Base-by-base conservation (phyloP, 2,329 filamentous ascomycete genomes). In the Coniochaeta prunicola region DNA sequence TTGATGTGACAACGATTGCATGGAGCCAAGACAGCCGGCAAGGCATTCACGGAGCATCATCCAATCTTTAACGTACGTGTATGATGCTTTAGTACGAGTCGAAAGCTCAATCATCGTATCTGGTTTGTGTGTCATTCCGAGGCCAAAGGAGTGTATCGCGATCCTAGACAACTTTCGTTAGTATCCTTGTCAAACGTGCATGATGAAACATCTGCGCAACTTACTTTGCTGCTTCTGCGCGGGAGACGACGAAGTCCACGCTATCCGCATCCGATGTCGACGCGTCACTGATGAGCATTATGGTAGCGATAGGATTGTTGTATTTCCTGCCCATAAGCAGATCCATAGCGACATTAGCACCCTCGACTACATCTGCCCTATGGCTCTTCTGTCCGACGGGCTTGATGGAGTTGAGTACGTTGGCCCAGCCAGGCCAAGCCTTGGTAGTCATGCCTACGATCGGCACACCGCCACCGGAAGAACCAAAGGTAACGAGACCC, bases 1-100 rank as follows among this genome's bases (percentile, higher is more conserved):
- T 71, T 97, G 94, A 71, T 99, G 94, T n/a, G 94, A 97, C 30
- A 91, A 88, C 2, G 91, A 92, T 73, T 99, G 94, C 70, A 97
- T 83, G 15, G 91, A 87, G 53, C 94, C 94, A 30, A 99, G 78
- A 68, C 93, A 97, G 48, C 94, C 94, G 26, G 92, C 94, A 50
- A 97, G 82, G 71, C 94, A 97, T 73, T 99, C 94, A 30, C 94
- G 88, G 36, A 99, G 82, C 93, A 97, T 99, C 93, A 97, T 97
- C 94, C 94, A 99, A 73, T 99, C 94, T 75, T 97, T 99, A 65
- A 99, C 92, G 68, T 97, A 99, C 1, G 92, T 96, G 70, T 97
- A 99, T 1, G 92, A 96, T 4, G 92, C 94, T 76, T 97, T 99
- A 3, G 94, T 99, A 61, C 92, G 84, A 7, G 90, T 94, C 0